Evolutionary conservation across 2,329 filamentous ascomycete species (phyloP).

Genomic region (Pseudocercospora ulei): DNA sequence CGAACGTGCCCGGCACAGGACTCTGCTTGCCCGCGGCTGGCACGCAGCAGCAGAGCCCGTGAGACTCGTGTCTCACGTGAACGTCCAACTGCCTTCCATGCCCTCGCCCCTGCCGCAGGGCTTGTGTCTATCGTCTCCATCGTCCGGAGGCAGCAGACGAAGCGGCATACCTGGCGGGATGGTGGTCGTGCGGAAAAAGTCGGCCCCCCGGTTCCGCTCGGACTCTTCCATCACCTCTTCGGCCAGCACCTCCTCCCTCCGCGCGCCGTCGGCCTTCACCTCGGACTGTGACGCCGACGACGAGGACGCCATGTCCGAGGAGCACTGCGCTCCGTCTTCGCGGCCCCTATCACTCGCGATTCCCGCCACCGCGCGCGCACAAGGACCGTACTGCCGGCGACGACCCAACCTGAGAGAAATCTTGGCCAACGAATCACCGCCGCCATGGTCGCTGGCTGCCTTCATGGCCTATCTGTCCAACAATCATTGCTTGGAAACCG

Average conservation of each 20-base stretch:
- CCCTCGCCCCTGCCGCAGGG: constrained; percentile 29
- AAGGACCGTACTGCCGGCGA: constrained; percentile 47
- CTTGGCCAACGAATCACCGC: constrained; percentile 70
- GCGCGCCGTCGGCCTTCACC: constrained; percentile 24
- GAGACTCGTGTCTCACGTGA: constrained; percentile 24
- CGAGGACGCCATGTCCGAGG: constrained; percentile 44
- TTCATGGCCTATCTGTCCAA: constrained; percentile 96
- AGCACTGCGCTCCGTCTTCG: constrained; percentile 34
- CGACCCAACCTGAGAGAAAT: constrained; percentile 77
- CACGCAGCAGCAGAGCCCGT: constrained; percentile 17
- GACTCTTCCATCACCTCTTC: constrained; percentile 25
- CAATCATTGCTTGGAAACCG: constrained; percentile 90
- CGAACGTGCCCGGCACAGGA: background rate
- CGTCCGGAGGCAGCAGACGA: constrained; percentile 18
- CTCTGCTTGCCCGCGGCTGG: constrained; percentile 3
- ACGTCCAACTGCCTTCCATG: constrained; percentile 31
- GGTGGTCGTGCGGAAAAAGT: constrained; percentile 28
- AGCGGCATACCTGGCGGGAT: constrained; percentile 26
- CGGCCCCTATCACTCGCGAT: constrained; percentile 45
- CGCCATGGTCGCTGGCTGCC: constrained; percentile 80
- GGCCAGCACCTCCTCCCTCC: constrained; percentile 22
- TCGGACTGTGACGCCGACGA: constrained; percentile 40
- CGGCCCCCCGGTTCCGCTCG: constrained; percentile 28
- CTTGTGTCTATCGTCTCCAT: constrained; percentile 21
- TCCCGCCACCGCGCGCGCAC: constrained; percentile 35